phyloP scores from a whole-genome alignment of 441 rosid species.

The Mallotus japonicus region DNA sequence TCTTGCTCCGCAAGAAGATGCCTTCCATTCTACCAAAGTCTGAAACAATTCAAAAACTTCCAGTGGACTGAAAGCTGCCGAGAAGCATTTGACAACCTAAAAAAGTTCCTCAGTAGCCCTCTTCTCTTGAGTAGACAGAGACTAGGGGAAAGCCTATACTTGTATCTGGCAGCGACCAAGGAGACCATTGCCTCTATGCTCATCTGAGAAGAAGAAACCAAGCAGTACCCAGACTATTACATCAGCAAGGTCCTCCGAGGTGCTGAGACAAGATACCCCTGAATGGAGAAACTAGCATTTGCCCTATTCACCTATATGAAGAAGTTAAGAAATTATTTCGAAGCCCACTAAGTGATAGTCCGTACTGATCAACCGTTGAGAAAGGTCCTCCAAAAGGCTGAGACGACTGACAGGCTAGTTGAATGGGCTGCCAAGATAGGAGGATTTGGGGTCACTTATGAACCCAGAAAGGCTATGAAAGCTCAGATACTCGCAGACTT shows the following conservation, averaged over 20 bases:
- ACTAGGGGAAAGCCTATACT: neutral
- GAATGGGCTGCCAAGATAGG: no score
- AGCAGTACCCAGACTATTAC: neutral
- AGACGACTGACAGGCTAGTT: fast-evolving
- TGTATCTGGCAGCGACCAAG: no score
- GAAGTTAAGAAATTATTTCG: no score
- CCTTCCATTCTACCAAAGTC: no score
- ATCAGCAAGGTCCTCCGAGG: neutral
- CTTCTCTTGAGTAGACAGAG: neutral
- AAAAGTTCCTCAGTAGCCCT: neutral
- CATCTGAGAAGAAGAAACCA: neutral
- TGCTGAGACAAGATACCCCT: neutral
- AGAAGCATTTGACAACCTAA: no score
- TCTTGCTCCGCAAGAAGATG: no score
- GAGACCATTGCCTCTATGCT: neutral
- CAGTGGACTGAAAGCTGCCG: no score
- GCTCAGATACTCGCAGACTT: neutral
- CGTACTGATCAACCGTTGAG: neutral
- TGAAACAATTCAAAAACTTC: no score
- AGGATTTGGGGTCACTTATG: no score
- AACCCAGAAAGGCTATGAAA: neutral
- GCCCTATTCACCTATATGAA: fast-evolving
- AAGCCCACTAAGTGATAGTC: neutral
- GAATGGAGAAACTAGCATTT: neutral
- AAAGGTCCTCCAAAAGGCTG: neutral